Base-by-base conservation (phyloP, 495 filamentous ascomycete species). In the Oleoguttula mirabilis region DNA sequence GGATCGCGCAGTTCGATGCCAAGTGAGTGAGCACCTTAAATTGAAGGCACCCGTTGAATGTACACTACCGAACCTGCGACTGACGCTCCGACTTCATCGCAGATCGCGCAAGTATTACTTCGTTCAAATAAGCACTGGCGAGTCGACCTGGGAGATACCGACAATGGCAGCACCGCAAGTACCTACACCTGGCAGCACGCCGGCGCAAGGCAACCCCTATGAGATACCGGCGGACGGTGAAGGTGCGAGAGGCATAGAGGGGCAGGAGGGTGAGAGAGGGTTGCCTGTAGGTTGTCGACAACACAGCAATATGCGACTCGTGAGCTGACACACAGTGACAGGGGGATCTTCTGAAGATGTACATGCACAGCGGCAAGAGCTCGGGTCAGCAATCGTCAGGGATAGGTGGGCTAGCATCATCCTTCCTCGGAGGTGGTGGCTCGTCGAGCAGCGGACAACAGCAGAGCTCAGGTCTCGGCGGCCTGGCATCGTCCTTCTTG, bases 61-160 rank as follows among this genome's bases (percentile, higher is more conserved):
- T n/a, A n/a, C n/a, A n/a, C n/a, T n/a, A n/a, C n/a, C n/a, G n/a
- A n/a, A n/a, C n/a, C n/a, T n/a, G n/a, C n/a, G n/a, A n/a, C n/a
- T n/a, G n/a, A n/a, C n/a, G n/a, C n/a, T n/a, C n/a, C n/a, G n/a
- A n/a, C n/a, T n/a, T n/a, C n/a, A n/a, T n/a, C n/a, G 10, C 25
- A 57, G 54, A 49, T 57, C 54, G 16, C 36, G 54, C 8, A 57
- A 57, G 24, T 57, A 57, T 40, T 57, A 57, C 51, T 57, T 55
- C 51, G 62, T 66, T 17, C 57, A 62, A 45, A 60, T 64, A 34
- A 56, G 50, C 50, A 66, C 60, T 30, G 60, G 62, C 27, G 51
- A 54, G n/a, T 61, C 59, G 5, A 60, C 59, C 20, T 66, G 62
- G 62, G 55, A 63, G 5, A 41, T 47, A n/a, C 62, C 62, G 11